A percentile compares a stretch with the other conserved stretches of the same genome.
These are phyloP conservation scores for Tephrocybe sp. DNA, from an alignment of 768 basidiomycete species.

Conservation along the genomic window DNA sequence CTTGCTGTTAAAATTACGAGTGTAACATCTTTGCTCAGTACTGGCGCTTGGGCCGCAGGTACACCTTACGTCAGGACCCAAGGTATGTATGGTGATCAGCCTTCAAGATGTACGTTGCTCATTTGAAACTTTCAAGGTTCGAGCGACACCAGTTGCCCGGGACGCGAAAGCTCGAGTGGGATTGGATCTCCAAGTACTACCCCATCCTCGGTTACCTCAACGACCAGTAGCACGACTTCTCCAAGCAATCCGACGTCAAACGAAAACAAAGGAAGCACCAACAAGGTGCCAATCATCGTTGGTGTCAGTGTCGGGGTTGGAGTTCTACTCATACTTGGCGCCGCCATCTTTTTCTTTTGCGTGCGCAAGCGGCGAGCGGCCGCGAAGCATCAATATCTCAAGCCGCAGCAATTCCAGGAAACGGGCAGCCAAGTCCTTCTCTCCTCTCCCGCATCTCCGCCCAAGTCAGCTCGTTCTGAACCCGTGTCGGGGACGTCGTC, in stretches of 20 bases:
- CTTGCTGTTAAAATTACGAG: neutral
- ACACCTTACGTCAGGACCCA: constrained; percentile 26
- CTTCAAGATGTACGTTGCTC: neutral
- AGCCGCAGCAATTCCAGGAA: neutral
- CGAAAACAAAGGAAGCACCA: constrained; percentile 5
- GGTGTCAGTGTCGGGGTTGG: constrained; percentile 32
- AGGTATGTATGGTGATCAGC: constrained; percentile 9
- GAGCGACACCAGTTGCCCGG: constrained; percentile 29
- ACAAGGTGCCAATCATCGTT: constrained; percentile 23
- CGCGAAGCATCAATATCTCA: neutral
- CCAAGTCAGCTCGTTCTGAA: neutral
- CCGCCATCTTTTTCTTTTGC: constrained; percentile 18
- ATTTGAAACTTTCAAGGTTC: constrained; percentile 21
- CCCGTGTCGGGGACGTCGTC: neutral
- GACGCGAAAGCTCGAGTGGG: constrained; percentile 28
- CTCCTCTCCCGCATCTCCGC: neutral
- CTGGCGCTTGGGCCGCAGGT: constrained; percentile 33
- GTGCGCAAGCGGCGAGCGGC: neutral
- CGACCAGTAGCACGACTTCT: neutral
- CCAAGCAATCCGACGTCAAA: constrained; percentile 13
- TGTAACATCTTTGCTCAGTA: constrained; percentile 23
- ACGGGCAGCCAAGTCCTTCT: neutral
- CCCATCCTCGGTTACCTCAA: neutral
- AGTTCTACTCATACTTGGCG: constrained; percentile 24
- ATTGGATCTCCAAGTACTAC: constrained; percentile 7